These are phyloP conservation scores for Isoetes engelmannii DNA, from an alignment of 83 land plant genomes.

Conservation along the genomic window DNA sequence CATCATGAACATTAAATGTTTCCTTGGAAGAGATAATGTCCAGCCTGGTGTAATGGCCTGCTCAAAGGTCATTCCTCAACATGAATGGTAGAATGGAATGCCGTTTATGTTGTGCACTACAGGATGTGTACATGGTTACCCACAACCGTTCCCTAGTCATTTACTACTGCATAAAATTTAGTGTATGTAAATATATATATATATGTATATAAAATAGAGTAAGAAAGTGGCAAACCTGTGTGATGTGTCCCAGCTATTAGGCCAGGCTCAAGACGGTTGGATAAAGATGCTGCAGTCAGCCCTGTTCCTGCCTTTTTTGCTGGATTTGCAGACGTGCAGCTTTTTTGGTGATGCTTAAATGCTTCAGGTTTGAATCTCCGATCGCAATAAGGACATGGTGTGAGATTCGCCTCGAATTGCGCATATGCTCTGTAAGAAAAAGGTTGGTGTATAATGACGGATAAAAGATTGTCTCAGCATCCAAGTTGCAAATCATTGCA, in stretches of 20 bases:
- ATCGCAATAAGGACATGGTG: slow-evolving; percentile 23
- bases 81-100: too few species aligned
- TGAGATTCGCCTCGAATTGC: slow-evolving; percentile 12
- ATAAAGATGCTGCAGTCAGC: slow-evolving; percentile 16
- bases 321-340: slow-evolving; percentile 19
- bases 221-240: not conserved
- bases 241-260: slow-evolving; percentile 17
- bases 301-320: slow-evolving; percentile 27
- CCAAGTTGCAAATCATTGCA: too few species aligned
- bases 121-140: too few species aligned
- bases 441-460: not conserved
- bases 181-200: too few species aligned
- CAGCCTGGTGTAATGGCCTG: too few species aligned
- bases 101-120: too few species aligned
- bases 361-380: slow-evolving; percentile 25
- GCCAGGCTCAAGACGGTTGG: slow-evolving; percentile 23
- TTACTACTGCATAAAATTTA: too few species aligned
- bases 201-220: not conserved
- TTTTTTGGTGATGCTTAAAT: slow-evolving; percentile 16
- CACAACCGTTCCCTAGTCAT: too few species aligned
- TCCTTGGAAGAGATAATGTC: too few species aligned
- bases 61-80: too few species aligned
- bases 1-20: too few species aligned
- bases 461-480: not conserved
- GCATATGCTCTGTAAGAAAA: slow-evolving; percentile 16